Base-by-base conservation (phyloP, 306 rosid genomes). In the Arachis stenosperma region DNA sequence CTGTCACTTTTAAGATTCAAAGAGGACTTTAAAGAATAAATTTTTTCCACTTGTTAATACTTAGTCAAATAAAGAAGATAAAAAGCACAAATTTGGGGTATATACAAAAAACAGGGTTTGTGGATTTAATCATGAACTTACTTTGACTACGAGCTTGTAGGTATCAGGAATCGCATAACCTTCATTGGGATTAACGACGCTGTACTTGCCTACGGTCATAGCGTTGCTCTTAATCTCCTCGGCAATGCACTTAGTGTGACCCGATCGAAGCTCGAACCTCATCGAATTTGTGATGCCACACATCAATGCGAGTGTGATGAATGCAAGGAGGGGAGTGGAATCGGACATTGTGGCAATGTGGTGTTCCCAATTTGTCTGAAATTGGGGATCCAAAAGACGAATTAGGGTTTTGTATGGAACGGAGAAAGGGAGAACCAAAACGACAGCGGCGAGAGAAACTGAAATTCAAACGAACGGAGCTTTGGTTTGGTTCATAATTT, bases 201-300 rank as follows among this genome's bases (percentile, higher is more conserved):
- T 40, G 81, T 94, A 94, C 85, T 85, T 88, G 7, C 98, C 96
- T 5, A 93, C 91, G 9, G 87, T 81, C 96, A 93, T 78, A 12
- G 92, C 71, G 52, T 86, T 84, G 81, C 50, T 76, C 77, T 84
- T 89, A 5, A 93, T 85, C 11, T 90, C 92, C 72, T 93, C 97
- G 9, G 96, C 78, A 12, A 93, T 85, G 88, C 97, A 93, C 77
- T 90, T 93, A 52, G 88, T 85, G 22, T 75, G 37, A 71, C 90
- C 96, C 6, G 89, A 71, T 65, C 10, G 74, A 27, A 93, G 84
- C 67, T 93, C 96, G 84, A 89, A 89, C 12, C 92, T 85, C 92
- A 87, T 82, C 13, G 90, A 82, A 51, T 73, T 60, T 10, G 69
- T 84, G 52, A 80, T 1, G 60, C 79, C 39, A 15, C 57, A 82